Evolutionary conservation across 2,329 filamentous ascomycete genomes (phyloP).

Genomic region (Hirsutella thompsonii): DNA sequence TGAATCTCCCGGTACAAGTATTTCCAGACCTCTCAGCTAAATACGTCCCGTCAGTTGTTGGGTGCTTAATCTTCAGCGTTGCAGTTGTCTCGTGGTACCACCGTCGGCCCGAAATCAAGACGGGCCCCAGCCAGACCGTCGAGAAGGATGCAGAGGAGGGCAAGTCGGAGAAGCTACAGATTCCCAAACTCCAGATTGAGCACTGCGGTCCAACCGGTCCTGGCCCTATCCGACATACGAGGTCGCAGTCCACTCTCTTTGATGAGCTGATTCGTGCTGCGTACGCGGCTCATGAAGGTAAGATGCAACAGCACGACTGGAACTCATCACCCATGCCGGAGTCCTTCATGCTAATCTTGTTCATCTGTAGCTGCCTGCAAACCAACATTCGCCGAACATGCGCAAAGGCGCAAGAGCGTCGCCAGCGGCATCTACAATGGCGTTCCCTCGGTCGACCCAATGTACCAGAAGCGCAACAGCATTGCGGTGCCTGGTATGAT

Average conservation of each 20-base stretch:
- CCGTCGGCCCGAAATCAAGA: too few relatives aligned
- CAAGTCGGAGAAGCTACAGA: constrained; percentile 14
- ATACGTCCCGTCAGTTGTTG: too few relatives aligned
- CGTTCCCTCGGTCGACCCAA: neutral
- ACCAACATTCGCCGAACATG: neutral
- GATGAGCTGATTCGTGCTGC: neutral
- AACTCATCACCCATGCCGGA: neutral
- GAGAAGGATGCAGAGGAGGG: too few relatives aligned
- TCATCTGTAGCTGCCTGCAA: neutral
- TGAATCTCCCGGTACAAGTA: too few relatives aligned
- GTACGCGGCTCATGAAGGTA: neutral
- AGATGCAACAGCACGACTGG: too few relatives aligned
- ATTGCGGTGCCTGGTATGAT: neutral
- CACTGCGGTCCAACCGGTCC: neutral
- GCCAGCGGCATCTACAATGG: neutral
- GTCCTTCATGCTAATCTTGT: neutral
- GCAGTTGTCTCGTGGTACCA: too few relatives aligned
- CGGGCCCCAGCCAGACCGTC: too few relatives aligned
- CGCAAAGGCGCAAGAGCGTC: neutral
- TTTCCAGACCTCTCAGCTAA: too few relatives aligned
- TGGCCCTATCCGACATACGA: neutral
- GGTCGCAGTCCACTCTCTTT: neutral
- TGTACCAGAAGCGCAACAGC: neutral
- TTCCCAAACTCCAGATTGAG: neutral
- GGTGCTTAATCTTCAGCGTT: too few relatives aligned